Conservation (phyloP, 192 early-diverging fungal species). For the Backusella sp. region DNA sequence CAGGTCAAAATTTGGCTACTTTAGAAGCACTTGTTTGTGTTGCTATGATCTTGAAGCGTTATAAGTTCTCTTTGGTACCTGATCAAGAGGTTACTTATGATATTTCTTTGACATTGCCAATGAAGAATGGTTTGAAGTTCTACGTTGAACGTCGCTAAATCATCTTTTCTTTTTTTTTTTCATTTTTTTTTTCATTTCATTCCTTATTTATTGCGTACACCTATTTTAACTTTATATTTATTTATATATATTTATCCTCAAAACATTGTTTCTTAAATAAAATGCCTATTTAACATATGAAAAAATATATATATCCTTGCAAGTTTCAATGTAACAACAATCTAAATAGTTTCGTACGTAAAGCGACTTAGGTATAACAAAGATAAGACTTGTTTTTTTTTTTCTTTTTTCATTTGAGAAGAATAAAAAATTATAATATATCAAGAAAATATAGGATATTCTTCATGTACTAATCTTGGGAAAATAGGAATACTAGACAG, state of each 20-base stretch:
- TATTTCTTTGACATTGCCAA: conserved; percentile 26
- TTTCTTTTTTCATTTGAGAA: too few species aligned
- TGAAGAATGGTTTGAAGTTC: conserved; percentile 32
- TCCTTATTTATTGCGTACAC: background rate
- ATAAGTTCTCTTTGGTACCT: conserved; percentile 38
- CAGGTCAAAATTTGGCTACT: conserved; percentile 45
- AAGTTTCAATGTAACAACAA: background rate
- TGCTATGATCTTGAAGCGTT: conserved; percentile 37
- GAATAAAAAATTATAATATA: too few species aligned
- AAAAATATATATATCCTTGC: background rate
- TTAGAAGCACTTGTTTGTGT: conserved; percentile 43
- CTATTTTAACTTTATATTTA: too few species aligned
- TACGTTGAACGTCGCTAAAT: conserved; percentile 20
- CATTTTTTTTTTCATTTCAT: background rate
- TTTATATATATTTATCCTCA: background rate
- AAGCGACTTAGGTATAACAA: too few species aligned
- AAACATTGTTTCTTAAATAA: background rate
- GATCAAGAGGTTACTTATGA: conserved; percentile 32
- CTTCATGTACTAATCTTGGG: too few species aligned
- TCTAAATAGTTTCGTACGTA: too few species aligned
- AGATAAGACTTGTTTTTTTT: too few species aligned
- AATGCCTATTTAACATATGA: background rate
- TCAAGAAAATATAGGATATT: too few species aligned
- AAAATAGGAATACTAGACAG: too few species aligned
- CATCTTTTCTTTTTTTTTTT: background rate